A percentile compares a stretch with the other conserved stretches of the same genome.
Conservation (phyloP, 257 asterid genomes). For the Solanum bukasovii region DNA sequence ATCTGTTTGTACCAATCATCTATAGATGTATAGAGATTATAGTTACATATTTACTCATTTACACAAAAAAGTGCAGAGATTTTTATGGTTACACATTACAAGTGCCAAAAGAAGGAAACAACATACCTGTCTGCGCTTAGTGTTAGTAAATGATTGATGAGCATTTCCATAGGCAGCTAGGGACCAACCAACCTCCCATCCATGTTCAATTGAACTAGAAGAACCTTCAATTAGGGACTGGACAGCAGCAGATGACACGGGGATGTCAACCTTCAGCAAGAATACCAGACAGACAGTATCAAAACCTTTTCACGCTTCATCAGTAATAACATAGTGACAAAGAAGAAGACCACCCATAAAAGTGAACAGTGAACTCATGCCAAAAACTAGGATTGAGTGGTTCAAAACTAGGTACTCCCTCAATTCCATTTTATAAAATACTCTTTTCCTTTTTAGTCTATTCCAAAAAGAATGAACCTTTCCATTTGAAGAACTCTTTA, state of each 20-base stretch:
- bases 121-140: slow-evolving; percentile 42
- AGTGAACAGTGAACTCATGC: background rate
- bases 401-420: background rate
- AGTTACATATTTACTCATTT: background rate
- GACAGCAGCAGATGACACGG: slow-evolving; percentile 66
- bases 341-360: background rate
- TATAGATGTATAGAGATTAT: background rate
- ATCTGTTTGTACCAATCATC: background rate
- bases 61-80: background rate
- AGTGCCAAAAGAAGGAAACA: background rate
- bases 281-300: slow-evolving; percentile 10
- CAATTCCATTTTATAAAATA: background rate
- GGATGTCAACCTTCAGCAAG: slow-evolving; percentile 62
- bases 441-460: background rate
- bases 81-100: background rate
- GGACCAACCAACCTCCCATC: slow-evolving; percentile 99
- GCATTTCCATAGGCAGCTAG: slow-evolving; percentile 65
- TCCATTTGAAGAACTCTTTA: background rate
- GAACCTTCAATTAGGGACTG: slow-evolving; percentile 82
- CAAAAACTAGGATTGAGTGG: background rate
- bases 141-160: slow-evolving; percentile 37
- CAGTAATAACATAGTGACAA: background rate
- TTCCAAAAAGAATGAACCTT: background rate
- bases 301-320: background rate
- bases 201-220: slow-evolving; percentile 66